Percentiles rank a stretch among this genome's conserved stretches.
Evolutionary conservation across 208 protist species (phyloP).

Genomic region (Leishmania lainsoni): DNA sequence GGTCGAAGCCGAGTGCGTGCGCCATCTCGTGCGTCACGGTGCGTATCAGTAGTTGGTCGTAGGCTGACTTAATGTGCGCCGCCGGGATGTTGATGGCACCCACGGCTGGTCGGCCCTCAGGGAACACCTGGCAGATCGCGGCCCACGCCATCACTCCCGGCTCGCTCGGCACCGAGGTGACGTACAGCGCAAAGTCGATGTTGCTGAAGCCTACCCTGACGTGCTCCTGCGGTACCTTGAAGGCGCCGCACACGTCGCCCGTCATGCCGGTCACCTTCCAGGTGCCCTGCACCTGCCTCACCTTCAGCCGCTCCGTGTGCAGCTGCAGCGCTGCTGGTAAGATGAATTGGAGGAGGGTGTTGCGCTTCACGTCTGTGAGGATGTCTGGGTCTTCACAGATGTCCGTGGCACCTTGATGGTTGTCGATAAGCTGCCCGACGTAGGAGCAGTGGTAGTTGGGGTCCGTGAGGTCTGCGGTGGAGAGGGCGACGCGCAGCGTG

Average conservation of each 20-base stretch:
- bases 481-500: conserved; percentile 40
- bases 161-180: conserved; percentile 36
- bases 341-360: conserved; percentile 28
- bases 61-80: conserved; percentile 9
- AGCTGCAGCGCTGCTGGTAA: conserved; percentile 46
- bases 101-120: conserved; percentile 28
- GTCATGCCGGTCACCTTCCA: conserved; percentile 23
- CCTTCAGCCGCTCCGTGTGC: conserved; percentile 55
- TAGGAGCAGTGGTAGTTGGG: conserved; percentile 40
- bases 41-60: conserved; percentile 20
- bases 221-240: conserved; percentile 27
- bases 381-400: conserved; percentile 34
- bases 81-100: conserved; percentile 59
- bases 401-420: conserved; percentile 24
- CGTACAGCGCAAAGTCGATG: conserved; percentile 74
- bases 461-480: conserved; percentile 27
- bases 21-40: conserved; percentile 74
- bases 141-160: conserved; percentile 41
- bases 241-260: not conserved
- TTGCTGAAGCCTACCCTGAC: conserved; percentile 35
- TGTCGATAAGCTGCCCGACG: conserved; percentile 11
- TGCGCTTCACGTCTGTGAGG: conserved; percentile 38
- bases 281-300: conserved; percentile 16
- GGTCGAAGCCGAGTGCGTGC: conserved; percentile 84
- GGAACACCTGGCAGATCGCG: conserved; percentile 34